Percentiles rank a stretch among this genome's conserved stretches.
Evolutionary conservation across 2,329 filamentous ascomycete species (phyloP).

Genomic region (Pseudopithomyces chartarum): DNA sequence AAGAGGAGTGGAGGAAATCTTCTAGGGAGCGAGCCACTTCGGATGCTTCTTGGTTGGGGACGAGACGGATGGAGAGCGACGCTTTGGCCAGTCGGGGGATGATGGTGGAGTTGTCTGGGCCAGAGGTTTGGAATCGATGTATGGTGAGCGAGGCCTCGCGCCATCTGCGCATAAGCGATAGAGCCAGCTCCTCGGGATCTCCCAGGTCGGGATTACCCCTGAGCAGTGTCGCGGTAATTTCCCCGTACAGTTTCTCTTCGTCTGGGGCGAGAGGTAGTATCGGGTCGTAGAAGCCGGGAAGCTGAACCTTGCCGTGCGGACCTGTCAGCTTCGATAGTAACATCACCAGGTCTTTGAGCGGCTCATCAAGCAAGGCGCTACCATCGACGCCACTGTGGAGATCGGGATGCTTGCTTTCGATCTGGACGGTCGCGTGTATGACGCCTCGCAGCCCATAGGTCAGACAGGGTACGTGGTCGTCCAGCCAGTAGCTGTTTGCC

Average conservation of each 20-base stretch:
- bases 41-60: constrained; percentile 88
- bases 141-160: constrained; percentile 93
- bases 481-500: constrained; percentile 98
- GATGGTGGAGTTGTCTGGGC: constrained; percentile 83
- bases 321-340: constrained; percentile 84
- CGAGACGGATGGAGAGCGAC: constrained; percentile 85
- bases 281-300: constrained; percentile 87
- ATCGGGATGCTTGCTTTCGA: constrained; percentile 85
- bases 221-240: constrained; percentile 79
- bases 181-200: constrained; percentile 72
- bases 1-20: constrained; percentile 71
- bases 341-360: constrained; percentile 86
- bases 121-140: constrained; percentile 90
- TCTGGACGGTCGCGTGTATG: constrained; percentile 86
- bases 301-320: constrained; percentile 76
- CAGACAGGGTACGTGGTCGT: constrained; percentile 92
- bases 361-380: constrained; percentile 86
- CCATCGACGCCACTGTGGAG: constrained; percentile 97
- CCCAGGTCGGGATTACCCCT: constrained; percentile 70
- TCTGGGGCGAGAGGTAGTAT: constrained; percentile 75
- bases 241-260: constrained; percentile 80
- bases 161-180: constrained; percentile 91
- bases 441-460: constrained; percentile 95
- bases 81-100: constrained; percentile 90
- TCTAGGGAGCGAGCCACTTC: constrained; percentile 72